Evolutionary conservation across 1,284 basidiomycete species (phyloP), one percentile per base, ranked within the genome.

Genomic region (Apiotrichum sp.): DNA sequence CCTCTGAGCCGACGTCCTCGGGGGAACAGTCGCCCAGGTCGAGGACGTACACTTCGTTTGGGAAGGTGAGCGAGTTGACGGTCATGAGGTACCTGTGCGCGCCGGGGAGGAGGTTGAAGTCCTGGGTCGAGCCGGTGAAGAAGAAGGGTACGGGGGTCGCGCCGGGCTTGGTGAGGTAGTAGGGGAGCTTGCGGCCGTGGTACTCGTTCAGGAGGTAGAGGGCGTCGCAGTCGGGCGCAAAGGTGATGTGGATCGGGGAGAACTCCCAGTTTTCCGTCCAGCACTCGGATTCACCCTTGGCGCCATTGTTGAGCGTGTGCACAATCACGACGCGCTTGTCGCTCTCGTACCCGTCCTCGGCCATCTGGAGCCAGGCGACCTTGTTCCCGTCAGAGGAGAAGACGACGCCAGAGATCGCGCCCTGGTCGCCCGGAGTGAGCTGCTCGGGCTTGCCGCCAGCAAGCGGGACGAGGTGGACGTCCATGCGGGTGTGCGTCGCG

Each of bases 341-440:
- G 29, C 86, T 82, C 74, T 96, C 92, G 66, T 93, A 87, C 1
- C 91, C 92, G 67, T 96, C 90, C 68, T 87, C 72, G 47, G 85
- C 84, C 62, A 92, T 82, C 73, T 96, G 86, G 41, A 89, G 77
- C 92, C 92, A 96, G 0, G 87, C 89, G 1, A 84, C 82, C 73
- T 87, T 88, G 53, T 80, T 81, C 0, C 86, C 88, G 40, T 83
- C 76, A 3, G 78, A 76, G 62, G 80, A 87, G 69, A 93, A 85
- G 2, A 82, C 80, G 0, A 89, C 85, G 38, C 75, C 80, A 64
- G 83, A 83, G 4, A 84, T 86, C 3, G 91, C 91, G 33, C 89
- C 92, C 72, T 93, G 89, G 41, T 81, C 80, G 6, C 89, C 88
- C 13, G 85, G 84, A 0, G 92, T 95, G 44, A 96, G 76, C 61